Evolutionary conservation across 805 yeast genomes (phyloP).

Genomic region (Sungouiella thailandica): DNA sequence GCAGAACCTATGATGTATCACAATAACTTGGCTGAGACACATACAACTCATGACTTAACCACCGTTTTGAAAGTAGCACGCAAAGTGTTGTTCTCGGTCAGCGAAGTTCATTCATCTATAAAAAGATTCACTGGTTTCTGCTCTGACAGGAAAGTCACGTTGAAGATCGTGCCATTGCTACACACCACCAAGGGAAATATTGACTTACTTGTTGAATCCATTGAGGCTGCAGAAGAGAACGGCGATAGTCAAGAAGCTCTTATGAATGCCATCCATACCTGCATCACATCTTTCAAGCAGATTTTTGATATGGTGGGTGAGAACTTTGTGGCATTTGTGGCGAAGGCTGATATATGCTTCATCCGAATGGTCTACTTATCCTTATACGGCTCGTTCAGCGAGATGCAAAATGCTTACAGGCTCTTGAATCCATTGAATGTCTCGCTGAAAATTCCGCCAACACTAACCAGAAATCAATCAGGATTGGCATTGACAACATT

Average conservation of each 20-base stretch:
- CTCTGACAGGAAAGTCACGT: conserved; percentile 48
- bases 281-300: conserved; percentile 46
- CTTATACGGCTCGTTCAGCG: conserved; percentile 58
- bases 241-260: conserved; percentile 28
- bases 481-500: conserved; percentile 1
- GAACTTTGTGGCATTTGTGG: conserved; percentile 45
- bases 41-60: conserved; percentile 9
- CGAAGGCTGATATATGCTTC: conserved; percentile 57
- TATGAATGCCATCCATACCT: conserved; percentile 24
- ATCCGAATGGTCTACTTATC: conserved; percentile 26
- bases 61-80: conserved; percentile 45
- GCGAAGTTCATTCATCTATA: conserved; percentile 59
- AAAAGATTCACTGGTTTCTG: conserved; percentile 56
- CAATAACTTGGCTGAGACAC: not conserved
- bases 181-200: conserved; percentile 50
- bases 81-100: conserved; percentile 56
- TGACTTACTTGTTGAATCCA: conserved; percentile 51
- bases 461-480: conserved; percentile 5
- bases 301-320: conserved; percentile 46
- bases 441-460: conserved; percentile 1
- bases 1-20: not conserved
- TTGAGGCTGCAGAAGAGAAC: conserved; percentile 44
- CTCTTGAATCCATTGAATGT: conserved; percentile 18
- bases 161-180: conserved; percentile 47
- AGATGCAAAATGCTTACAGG: conserved; percentile 62